Percentiles rank a stretch among this genome's conserved stretches.
Evolutionary conservation across 1,284 basidiomycete species (phyloP).

Genomic region (Papiliotrema fonsecae): DNA sequence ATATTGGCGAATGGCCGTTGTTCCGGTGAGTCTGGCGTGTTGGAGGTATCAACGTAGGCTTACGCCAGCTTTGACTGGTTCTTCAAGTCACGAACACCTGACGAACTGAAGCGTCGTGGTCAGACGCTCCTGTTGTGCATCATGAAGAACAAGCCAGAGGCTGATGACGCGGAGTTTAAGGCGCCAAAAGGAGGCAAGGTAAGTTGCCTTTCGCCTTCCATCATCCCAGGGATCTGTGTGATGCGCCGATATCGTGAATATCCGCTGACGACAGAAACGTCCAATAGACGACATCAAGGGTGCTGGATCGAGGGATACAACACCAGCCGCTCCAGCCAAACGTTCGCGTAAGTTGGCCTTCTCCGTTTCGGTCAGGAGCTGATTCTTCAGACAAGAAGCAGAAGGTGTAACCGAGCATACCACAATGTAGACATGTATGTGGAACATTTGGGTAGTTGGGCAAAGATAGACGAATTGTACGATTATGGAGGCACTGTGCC

Average conservation of each 20-base stretch:
- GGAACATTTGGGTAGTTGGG: too few species aligned
- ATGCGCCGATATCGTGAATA: not conserved
- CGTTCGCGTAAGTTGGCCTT: slow-evolving; percentile 13
- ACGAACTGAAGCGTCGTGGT: slow-evolving; percentile 85
- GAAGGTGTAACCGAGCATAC: too few species aligned
- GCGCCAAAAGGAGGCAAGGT: slow-evolving; percentile 40
- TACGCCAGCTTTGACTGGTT: slow-evolving; percentile 81
- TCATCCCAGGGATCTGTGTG: not conserved
- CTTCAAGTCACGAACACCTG: slow-evolving; percentile 89
- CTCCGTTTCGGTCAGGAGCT: not conserved
- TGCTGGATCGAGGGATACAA: slow-evolving; percentile 38
- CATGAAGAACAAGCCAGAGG: slow-evolving; percentile 74
- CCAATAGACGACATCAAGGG: slow-evolving; percentile 48
- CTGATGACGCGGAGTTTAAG: slow-evolving; percentile 48
- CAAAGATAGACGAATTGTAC: too few species aligned
- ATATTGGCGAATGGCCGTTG: slow-evolving; percentile 92
- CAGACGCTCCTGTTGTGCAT: slow-evolving; percentile 86
- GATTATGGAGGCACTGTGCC: too few species aligned
- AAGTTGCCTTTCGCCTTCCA: too few species aligned
- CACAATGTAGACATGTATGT: too few species aligned
- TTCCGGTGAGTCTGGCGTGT: slow-evolving; percentile 57
- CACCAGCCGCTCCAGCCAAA: slow-evolving; percentile 25
- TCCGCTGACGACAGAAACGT: slow-evolving; percentile 41
- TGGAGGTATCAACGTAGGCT: not conserved
- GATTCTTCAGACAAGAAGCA: slow-evolving; percentile 30